Evolutionary conservation across 306 rosid genomes (phyloP).

Genomic region (Dryas octopetala): DNA sequence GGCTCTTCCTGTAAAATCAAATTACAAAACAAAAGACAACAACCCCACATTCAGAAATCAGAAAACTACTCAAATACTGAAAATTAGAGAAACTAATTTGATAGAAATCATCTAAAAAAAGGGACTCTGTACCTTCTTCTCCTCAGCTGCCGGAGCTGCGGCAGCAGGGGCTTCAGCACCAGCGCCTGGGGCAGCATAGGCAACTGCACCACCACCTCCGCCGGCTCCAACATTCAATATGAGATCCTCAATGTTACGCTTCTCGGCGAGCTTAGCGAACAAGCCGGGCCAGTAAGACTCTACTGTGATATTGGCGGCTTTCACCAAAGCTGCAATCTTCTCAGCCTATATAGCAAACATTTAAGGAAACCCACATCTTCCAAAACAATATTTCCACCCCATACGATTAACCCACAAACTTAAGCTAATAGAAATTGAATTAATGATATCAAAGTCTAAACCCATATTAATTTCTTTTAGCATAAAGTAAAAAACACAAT

Average conservation of each 20-base stretch:
- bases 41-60: conserved; percentile 5
- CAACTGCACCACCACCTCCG: conserved; percentile 57
- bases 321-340: conserved; percentile 58
- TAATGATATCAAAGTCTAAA: no score
- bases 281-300: conserved; percentile 69
- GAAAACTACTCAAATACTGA: not conserved
- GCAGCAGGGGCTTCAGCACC: conserved; percentile 44
- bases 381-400: not conserved
- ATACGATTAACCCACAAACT: not conserved
- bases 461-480: no score
- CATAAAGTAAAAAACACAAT: no score
- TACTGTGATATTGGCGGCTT: conserved; percentile 50
- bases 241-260: conserved; percentile 60
- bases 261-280: conserved; percentile 80
- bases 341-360: conserved; percentile 51
- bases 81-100: not conserved
- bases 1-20: conserved; percentile 56
- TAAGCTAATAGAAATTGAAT: not conserved
- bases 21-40: not conserved
- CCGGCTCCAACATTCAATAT: conserved; percentile 61
- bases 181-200: conserved; percentile 49
- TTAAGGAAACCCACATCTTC: conserved; percentile 32
- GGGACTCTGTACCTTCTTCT: conserved; percentile 58
- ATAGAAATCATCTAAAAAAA: not conserved
- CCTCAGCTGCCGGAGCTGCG: conserved; percentile 58